phyloP scores from a whole-genome alignment of 139 green algal species.

The Closterium sp. region DNA sequence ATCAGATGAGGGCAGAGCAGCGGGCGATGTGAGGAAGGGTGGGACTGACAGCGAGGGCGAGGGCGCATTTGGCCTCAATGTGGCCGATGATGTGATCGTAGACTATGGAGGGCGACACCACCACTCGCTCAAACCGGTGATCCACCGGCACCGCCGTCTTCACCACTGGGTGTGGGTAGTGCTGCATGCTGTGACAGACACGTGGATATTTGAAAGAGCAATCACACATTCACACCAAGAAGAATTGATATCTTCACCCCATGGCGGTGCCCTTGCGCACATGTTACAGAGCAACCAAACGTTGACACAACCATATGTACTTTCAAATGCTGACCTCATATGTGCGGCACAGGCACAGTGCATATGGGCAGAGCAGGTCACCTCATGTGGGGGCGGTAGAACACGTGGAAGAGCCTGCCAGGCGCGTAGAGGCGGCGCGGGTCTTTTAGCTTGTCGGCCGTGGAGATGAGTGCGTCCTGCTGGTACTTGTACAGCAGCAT shows the following conservation, averaged over 20 bases:
- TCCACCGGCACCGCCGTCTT: slow-evolving; percentile 35
- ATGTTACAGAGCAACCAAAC: no score
- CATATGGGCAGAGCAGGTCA: neutral
- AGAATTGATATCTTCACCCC: no score
- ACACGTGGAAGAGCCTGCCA: slow-evolving; percentile 22
- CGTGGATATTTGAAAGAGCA: no score
- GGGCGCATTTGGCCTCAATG: neutral
- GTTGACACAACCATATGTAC: no score
- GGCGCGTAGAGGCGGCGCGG: slow-evolving; percentile 18
- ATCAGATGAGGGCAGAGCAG: neutral
- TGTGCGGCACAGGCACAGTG: neutral
- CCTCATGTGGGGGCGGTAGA: neutral
- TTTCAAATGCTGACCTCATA: no score
- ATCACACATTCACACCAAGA: no score
- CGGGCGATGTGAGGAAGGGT: neutral
- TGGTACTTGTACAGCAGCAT: slow-evolving; percentile 9
- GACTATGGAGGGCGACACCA: neutral
- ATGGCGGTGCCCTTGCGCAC: no score
- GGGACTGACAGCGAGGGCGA: slow-evolving; percentile 3
- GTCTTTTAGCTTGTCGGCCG: slow-evolving; percentile 27
- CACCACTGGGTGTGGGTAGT: neutral
- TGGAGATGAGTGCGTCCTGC: slow-evolving; percentile 13
- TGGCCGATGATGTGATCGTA: slow-evolving; percentile 12
- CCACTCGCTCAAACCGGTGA: slow-evolving; percentile 21
- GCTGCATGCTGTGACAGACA: neutral